Conservation (phyloP, 208 protist species). For the Strigomonas culicis region DNA sequence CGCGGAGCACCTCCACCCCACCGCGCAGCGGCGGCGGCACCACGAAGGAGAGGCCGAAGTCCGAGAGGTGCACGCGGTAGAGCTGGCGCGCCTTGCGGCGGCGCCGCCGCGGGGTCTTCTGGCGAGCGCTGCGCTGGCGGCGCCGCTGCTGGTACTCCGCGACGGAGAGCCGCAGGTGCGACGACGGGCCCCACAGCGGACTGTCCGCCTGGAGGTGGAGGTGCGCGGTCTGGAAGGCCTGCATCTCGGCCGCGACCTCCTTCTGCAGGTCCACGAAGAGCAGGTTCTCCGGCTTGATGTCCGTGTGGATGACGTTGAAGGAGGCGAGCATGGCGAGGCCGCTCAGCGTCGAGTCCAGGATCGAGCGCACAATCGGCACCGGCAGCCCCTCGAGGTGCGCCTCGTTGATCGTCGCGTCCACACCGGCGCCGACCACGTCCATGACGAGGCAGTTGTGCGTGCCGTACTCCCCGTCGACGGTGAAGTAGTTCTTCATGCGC, state of each 20-base stretch:
- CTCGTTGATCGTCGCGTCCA: constrained; percentile 90
- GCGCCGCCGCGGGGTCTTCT: neutral
- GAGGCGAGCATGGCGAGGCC: constrained; percentile 86
- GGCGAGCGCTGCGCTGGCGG: constrained; percentile 4
- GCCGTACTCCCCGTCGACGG: constrained; percentile 44
- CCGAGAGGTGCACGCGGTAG: constrained; percentile 41
- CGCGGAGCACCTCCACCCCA: constrained; percentile 20
- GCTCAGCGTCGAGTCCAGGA: constrained; percentile 40
- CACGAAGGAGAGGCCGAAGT: constrained; percentile 43
- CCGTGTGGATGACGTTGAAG: constrained; percentile 92
- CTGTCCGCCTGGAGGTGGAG: constrained; percentile 14
- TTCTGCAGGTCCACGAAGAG: constrained; percentile 46
- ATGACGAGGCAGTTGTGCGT: constrained; percentile 93
- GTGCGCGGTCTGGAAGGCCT: constrained; percentile 21
- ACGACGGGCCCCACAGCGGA: constrained; percentile 24
- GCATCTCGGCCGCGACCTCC: constrained; percentile 28
- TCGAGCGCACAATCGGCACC: constrained; percentile 65
- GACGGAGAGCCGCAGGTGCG: constrained; percentile 20
- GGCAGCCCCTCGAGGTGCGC: constrained; percentile 89
- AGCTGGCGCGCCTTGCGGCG: neutral
- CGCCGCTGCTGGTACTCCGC: constrained; percentile 16
- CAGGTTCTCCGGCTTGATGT: constrained; percentile 94
- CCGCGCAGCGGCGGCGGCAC: constrained; percentile 31
- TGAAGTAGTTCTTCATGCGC: constrained; percentile 45
- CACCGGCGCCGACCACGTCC: constrained; percentile 90